These are phyloP conservation scores for Ochetophila trinervis DNA, from an alignment of 306 rosid genomes.

Conservation along the genomic window DNA sequence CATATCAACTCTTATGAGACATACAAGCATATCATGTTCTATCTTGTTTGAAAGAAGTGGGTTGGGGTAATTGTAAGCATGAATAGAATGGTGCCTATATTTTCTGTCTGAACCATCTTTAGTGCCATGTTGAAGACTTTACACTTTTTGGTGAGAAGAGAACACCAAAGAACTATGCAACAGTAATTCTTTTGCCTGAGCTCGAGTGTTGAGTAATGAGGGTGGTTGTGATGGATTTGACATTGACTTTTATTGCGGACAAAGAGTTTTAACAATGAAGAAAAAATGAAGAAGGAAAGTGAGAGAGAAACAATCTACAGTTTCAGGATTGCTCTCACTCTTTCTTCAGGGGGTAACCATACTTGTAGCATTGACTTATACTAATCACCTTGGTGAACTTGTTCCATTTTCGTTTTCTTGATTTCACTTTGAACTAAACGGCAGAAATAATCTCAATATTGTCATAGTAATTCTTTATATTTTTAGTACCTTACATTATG, in stretches of 20 bases:
- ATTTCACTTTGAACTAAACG: constrained; percentile 2
- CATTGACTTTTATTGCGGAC: too few relatives aligned
- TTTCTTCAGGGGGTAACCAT: background rate
- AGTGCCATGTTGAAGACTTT: background rate
- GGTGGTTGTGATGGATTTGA: background rate
- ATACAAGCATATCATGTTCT: background rate
- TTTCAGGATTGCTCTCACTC: background rate
- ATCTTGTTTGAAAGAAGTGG: background rate
- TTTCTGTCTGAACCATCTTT: background rate
- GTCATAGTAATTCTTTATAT: background rate
- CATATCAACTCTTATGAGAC: background rate
- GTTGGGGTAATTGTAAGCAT: background rate
- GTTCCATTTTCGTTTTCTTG: background rate
- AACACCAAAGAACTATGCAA: background rate
- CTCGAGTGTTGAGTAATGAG: background rate
- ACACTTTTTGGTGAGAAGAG: background rate
- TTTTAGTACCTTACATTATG: background rate
- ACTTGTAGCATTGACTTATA: background rate
- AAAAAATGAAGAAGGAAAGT: background rate
- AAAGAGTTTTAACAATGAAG: background rate
- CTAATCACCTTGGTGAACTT: background rate
- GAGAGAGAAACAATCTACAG: background rate
- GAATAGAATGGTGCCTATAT: background rate
- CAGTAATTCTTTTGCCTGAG: background rate
- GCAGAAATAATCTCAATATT: background rate